A percentile compares a stretch with the other conserved stretches of the same genome.
These are phyloP conservation scores for Xylaria hypoxylon DNA, from an alignment of 2,329 filamentous ascomycete genomes.

Conservation along the genomic window DNA sequence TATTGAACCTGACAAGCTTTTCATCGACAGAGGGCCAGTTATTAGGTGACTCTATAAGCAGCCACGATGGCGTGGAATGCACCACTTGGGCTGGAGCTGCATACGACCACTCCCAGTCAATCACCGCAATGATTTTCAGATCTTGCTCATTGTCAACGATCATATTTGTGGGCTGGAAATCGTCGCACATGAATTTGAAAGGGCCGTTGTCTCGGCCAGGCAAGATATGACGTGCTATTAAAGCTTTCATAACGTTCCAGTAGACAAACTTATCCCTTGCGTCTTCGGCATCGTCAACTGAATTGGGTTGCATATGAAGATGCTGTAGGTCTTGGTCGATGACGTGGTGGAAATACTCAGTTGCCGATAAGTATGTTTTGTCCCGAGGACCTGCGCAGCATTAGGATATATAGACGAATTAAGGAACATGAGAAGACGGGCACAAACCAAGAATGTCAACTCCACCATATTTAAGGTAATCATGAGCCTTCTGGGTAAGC, in stretches of 20 bases:
- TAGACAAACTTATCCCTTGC: slow-evolving; percentile 29
- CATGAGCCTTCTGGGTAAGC: slow-evolving; percentile 24
- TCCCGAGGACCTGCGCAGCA: slow-evolving; percentile 13
- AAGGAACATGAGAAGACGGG: neutral
- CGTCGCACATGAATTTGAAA: slow-evolving; percentile 28
- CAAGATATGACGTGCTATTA: slow-evolving; percentile 25
- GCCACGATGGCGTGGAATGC: slow-evolving; percentile 19
- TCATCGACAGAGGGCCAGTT: slow-evolving; percentile 20
- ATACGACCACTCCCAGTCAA: slow-evolving; percentile 31
- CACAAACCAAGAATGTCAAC: slow-evolving; percentile 23
- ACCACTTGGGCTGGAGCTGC: slow-evolving; percentile 20
- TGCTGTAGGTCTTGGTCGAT: slow-evolving; percentile 22
- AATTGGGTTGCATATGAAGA: slow-evolving; percentile 21
- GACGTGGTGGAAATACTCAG: slow-evolving; percentile 28
- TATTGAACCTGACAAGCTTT: slow-evolving; percentile 24
- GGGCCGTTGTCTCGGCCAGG: slow-evolving; percentile 18
- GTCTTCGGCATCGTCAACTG: slow-evolving; percentile 28
- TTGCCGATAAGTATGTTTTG: slow-evolving; percentile 26
- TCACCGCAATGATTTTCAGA: slow-evolving; percentile 21
- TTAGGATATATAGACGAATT: slow-evolving; percentile 1
- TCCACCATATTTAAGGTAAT: slow-evolving; percentile 6
- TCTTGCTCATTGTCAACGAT: slow-evolving; percentile 29
- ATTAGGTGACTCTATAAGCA: slow-evolving; percentile 26
- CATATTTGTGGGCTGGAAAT: slow-evolving; percentile 28
- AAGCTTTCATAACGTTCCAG: slow-evolving; percentile 29